Percentiles rank a stretch among this genome's conserved stretches.
phyloP scores from a whole-genome alignment of 495 filamentous ascomycete genomes.

The Podospora appendiculata region DNA sequence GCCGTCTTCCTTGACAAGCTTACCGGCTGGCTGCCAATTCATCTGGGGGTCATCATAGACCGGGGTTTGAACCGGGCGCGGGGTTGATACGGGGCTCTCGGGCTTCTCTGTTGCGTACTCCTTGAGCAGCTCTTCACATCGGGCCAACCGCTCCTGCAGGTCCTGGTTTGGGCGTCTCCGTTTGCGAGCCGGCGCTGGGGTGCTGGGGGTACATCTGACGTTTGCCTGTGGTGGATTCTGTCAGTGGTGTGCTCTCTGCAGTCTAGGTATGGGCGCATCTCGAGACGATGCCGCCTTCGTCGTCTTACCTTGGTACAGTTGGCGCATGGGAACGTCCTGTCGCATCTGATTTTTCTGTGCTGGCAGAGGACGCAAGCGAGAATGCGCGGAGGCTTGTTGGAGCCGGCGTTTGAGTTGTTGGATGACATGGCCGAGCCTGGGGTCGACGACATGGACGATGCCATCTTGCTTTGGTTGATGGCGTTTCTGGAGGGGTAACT shows the following conservation, averaged over 20 bases:
- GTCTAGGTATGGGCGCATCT: background rate
- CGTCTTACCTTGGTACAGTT: conserved; percentile 48
- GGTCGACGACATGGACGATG: conserved; percentile 3
- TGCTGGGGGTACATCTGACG: conserved; percentile 38
- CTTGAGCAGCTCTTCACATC: conserved; percentile 41
- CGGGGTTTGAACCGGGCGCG: conserved; percentile 6
- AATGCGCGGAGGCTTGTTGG: conserved; percentile 22
- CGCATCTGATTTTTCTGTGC: conserved; percentile 62
- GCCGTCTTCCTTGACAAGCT: conserved; percentile 37
- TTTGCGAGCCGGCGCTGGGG: conserved; percentile 40
- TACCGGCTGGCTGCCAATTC: conserved; percentile 30
- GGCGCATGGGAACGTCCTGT: conserved; percentile 58
- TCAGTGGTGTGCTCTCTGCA: conserved; percentile 1
- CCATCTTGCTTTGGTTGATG: background rate
- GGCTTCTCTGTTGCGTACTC: conserved; percentile 36
- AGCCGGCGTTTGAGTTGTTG: background rate
- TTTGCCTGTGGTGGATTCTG: conserved; percentile 24
- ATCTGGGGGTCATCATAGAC: conserved; percentile 18
- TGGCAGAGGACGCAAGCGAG: conserved; percentile 47
- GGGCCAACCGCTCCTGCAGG: conserved; percentile 38
- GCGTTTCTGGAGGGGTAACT: too few relatives aligned
- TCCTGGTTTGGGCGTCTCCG: conserved; percentile 40
- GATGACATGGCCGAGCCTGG: background rate
- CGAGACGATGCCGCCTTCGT: background rate
- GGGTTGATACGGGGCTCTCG: conserved; percentile 4